Percentiles rank a stretch among this genome's conserved stretches.
Conservation (phyloP, 2,329 filamentous ascomycete genomes). For the Lomentospora prolificans region DNA sequence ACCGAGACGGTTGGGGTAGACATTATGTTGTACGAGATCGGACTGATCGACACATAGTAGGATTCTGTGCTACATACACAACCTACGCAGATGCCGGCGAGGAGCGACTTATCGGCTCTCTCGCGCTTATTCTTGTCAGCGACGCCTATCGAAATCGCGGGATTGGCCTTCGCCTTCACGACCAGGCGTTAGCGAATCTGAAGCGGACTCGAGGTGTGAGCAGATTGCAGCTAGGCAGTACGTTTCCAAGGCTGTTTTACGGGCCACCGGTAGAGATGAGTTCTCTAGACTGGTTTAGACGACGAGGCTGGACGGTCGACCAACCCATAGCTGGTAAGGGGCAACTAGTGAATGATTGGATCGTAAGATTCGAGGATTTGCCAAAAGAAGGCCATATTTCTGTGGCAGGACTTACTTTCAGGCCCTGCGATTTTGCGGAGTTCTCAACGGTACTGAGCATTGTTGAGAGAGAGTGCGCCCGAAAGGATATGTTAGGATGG, state of each 20-base stretch:
- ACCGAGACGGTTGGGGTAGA: slow-evolving; percentile 45
- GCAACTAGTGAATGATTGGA: slow-evolving; percentile 41
- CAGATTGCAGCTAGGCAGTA: slow-evolving; percentile 46
- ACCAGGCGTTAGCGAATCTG: slow-evolving; percentile 39
- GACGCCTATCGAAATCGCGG: slow-evolving; percentile 36
- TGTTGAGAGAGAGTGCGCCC: slow-evolving; percentile 35
- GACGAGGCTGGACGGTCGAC: slow-evolving; percentile 43
- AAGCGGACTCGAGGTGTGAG: slow-evolving; percentile 40
- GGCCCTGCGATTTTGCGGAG: slow-evolving; percentile 34
- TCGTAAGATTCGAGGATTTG: slow-evolving; percentile 42
- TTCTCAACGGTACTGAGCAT: slow-evolving; percentile 37
- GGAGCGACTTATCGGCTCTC: slow-evolving; percentile 43
- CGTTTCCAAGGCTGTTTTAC: slow-evolving; percentile 48
- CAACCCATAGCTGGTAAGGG: slow-evolving; percentile 34
- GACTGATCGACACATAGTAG: slow-evolving; percentile 30
- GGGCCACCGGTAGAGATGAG: slow-evolving; percentile 36
- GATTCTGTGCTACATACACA: slow-evolving; percentile 52
- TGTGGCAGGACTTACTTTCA: slow-evolving; percentile 31
- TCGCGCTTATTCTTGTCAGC: slow-evolving; percentile 44
- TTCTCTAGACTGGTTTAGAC: slow-evolving; percentile 41
- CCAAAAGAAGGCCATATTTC: slow-evolving; percentile 26
- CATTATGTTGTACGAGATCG: slow-evolving; percentile 47
- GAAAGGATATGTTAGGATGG: slow-evolving; percentile 43
- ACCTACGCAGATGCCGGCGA: slow-evolving; percentile 44
- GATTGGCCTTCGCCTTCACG: slow-evolving; percentile 43